Conservation (phyloP, 2,329 filamentous ascomycete species). For the Lasiodiplodia gonubiensis region DNA sequence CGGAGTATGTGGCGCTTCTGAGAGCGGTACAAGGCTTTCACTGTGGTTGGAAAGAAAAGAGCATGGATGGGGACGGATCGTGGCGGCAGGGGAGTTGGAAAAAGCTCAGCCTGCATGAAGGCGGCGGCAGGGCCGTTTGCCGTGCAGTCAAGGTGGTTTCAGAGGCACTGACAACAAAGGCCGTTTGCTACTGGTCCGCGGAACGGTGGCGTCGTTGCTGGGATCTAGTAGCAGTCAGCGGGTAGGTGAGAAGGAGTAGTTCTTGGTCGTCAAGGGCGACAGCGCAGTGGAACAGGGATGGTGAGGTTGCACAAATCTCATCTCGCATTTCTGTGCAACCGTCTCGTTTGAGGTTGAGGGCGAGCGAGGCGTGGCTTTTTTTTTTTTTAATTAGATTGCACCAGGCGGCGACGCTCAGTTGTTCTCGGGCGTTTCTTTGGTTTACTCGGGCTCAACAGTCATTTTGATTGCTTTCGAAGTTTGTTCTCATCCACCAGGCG, state of each 20-base stretch:
- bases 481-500: constrained; percentile 1
- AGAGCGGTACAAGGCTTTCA: background rate
- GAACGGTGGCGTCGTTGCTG: background rate
- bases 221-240: background rate
- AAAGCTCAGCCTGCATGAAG: background rate
- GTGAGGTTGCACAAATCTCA: constrained; percentile 21
- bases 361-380: background rate
- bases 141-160: background rate
- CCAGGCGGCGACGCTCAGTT: constrained; percentile 14
- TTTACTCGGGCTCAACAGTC: background rate
- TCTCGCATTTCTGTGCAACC: constrained; percentile 6
- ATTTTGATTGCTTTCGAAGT: background rate
- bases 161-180: background rate
- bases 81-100: background rate
- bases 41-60: background rate
- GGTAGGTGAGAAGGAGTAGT: background rate
- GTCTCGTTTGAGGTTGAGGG: constrained; percentile 16
- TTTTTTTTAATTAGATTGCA: constrained; percentile 10
- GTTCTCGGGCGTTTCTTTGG: background rate
- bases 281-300: background rate
- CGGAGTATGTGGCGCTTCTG: constrained; percentile 28
- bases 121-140: constrained; percentile 18
- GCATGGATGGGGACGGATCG: background rate
- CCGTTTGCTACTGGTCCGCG: background rate
- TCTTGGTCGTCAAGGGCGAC: background rate